phyloP scores from a whole-genome alignment of 306 rosid genomes.

The Cicer judaicum region DNA sequence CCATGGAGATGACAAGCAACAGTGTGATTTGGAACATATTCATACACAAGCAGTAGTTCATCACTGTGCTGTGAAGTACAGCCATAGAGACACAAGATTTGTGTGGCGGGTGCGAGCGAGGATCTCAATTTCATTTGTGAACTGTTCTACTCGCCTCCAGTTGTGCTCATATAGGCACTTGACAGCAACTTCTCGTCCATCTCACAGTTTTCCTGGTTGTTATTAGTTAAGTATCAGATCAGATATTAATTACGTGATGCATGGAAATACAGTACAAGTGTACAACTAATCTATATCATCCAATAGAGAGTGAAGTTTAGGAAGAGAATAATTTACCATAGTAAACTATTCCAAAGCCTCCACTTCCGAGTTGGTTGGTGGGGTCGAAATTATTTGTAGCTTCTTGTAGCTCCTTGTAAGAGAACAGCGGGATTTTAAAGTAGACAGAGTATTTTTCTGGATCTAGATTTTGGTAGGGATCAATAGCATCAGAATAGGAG shows the following conservation, averaged over 20 bases:
- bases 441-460: slow-evolving; percentile 35
- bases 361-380: slow-evolving; percentile 61
- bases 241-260: neutral
- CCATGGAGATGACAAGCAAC: slow-evolving; percentile 78
- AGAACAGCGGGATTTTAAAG: slow-evolving; percentile 48
- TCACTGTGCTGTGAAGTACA: slow-evolving; percentile 67
- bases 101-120: slow-evolving; percentile 65
- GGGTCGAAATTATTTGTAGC: slow-evolving; percentile 69
- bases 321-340: slow-evolving; percentile 42
- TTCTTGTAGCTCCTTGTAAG: slow-evolving; percentile 54
- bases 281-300: neutral
- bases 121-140: slow-evolving; percentile 56
- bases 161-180: slow-evolving; percentile 70
- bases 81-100: slow-evolving; percentile 72
- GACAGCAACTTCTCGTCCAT: slow-evolving; percentile 62
- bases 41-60: slow-evolving; percentile 64
- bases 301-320: neutral
- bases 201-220: slow-evolving; percentile 68
- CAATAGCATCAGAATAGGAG: neutral
- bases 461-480: slow-evolving; percentile 9
- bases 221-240: neutral
- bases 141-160: slow-evolving; percentile 52
- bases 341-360: slow-evolving; percentile 58
- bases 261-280: neutral
- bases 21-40: slow-evolving; percentile 65